Evolutionary conservation across 169 alveolate genomes (phyloP).

Genomic region (Perkinsus olseni): DNA sequence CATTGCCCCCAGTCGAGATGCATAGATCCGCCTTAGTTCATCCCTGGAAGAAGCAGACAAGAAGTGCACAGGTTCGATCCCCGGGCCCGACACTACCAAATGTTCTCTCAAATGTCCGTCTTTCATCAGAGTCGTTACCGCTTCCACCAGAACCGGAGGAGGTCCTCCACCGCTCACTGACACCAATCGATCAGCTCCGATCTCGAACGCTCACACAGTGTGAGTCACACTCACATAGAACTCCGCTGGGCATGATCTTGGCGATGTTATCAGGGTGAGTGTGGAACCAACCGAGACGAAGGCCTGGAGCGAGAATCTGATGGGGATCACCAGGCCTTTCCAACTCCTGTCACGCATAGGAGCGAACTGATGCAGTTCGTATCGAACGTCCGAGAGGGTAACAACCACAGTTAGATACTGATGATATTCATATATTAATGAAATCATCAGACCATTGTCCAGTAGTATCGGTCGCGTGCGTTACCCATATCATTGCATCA

Average conservation of each 20-base stretch:
- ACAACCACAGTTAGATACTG: too few species aligned
- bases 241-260: background rate
- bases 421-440: too few species aligned
- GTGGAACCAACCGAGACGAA: background rate
- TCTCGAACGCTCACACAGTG: background rate
- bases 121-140: background rate
- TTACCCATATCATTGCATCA: too few species aligned
- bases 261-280: background rate
- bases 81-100: background rate
- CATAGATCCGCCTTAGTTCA: background rate
- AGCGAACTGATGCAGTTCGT: too few species aligned
- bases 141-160: background rate
- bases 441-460: too few species aligned
- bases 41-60: background rate
- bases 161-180: background rate
- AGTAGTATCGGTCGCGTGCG: too few species aligned
- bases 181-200: background rate
- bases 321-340: too few species aligned
- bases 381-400: too few species aligned
- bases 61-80: background rate
- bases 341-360: too few species aligned
- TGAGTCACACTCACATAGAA: background rate
- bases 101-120: background rate
- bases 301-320: background rate
- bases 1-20: background rate